These are phyloP conservation scores for Diphasiastrum complanatum DNA, from an alignment of 83 land plant genomes.

Conservation along the genomic window DNA sequence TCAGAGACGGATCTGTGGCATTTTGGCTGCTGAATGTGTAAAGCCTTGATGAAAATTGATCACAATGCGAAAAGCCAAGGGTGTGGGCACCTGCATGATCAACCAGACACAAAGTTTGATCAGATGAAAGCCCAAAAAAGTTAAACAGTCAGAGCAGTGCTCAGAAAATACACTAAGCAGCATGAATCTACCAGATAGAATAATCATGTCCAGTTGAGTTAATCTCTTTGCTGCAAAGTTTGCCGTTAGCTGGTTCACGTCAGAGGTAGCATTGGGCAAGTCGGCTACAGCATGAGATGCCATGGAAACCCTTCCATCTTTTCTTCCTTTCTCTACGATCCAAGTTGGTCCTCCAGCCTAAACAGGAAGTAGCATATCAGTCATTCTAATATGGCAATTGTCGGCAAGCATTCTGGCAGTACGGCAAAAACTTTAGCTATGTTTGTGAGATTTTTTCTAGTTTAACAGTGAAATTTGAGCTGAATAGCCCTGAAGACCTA, in stretches of 20 bases:
- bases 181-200: constrained; percentile 41
- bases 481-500: too few relatives aligned
- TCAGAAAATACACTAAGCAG: neutral
- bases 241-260: constrained; percentile 35
- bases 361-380: too few relatives aligned
- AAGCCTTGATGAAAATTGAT: constrained; percentile 50
- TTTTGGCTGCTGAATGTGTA: constrained; percentile 30
- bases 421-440: too few relatives aligned
- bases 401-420: too few relatives aligned
- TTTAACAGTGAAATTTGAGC: too few relatives aligned
- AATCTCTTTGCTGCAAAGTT: constrained; percentile 44
- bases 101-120: neutral
- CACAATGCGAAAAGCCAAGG: constrained; percentile 56
- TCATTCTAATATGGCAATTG: too few relatives aligned
- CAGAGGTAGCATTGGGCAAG: constrained; percentile 44
- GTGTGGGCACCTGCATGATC: constrained; percentile 52
- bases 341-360: constrained; percentile 62
- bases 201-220: constrained; percentile 49
- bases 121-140: neutral
- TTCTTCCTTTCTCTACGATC: constrained; percentile 52
- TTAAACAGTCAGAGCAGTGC: neutral
- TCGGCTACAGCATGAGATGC: constrained; percentile 48
- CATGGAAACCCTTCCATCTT: constrained; percentile 56
- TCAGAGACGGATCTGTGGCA: constrained; percentile 31
- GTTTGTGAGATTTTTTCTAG: too few relatives aligned